Evolutionary conservation across 2,329 filamentous ascomycete genomes (phyloP).

Genomic region (Zymoseptoria passerinii): DNA sequence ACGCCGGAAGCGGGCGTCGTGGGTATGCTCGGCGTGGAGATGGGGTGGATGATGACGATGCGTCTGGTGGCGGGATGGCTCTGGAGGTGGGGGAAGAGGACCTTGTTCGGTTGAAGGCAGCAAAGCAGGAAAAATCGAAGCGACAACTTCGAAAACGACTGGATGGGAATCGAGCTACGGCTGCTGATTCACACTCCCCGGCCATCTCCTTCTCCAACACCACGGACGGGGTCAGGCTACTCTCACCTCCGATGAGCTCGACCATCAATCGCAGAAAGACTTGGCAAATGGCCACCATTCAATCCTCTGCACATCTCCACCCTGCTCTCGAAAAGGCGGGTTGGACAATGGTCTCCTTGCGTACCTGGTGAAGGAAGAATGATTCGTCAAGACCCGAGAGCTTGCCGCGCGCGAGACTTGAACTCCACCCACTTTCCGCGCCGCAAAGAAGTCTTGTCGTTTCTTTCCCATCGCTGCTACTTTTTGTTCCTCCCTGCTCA

Average conservation of each 20-base stretch:
- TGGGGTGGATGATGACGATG: not conserved
- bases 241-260: constrained; percentile 1
- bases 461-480: too few species aligned
- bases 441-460: not conserved
- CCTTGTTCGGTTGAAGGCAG: too few species aligned
- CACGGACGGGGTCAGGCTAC: constrained; percentile 1
- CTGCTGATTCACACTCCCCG: not conserved
- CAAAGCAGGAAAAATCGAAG: too few species aligned
- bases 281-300: not conserved
- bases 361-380: constrained; percentile 1
- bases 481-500: too few species aligned
- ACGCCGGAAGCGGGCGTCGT: constrained; percentile 10
- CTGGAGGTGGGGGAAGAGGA: too few species aligned
- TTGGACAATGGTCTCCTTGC: constrained; percentile 5
- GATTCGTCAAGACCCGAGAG: constrained; percentile 5
- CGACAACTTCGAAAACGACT: too few species aligned
- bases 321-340: not conserved
- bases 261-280: not conserved
- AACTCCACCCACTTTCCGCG: not conserved
- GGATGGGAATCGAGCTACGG: too few species aligned
- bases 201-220: not conserved
- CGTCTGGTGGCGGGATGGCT: not conserved
- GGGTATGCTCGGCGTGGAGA: constrained; percentile 7
- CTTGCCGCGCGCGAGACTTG: not conserved
- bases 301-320: not conserved